phyloP scores from a whole-genome alignment of 2,329 filamentous ascomycete genomes.

The Diaporthe helianthi region DNA sequence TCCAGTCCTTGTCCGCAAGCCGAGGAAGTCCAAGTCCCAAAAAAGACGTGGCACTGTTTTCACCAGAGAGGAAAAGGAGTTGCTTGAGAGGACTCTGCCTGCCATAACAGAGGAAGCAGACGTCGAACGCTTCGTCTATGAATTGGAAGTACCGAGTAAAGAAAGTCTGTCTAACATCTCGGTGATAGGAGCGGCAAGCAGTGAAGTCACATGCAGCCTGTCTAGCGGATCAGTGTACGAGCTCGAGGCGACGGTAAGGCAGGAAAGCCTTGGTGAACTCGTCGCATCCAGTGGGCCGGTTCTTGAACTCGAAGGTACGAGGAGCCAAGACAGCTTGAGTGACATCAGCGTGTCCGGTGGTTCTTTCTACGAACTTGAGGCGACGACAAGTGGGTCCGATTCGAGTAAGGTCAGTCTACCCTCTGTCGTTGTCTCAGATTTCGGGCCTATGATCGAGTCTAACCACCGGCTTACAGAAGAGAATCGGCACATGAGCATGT shows the following conservation, averaged over 20 bases:
- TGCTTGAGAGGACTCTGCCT: background rate
- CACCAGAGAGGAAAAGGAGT: background rate
- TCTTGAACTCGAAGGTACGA: background rate
- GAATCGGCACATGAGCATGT: background rate
- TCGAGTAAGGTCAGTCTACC: background rate
- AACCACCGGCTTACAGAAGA: background rate
- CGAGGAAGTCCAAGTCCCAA: background rate
- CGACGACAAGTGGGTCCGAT: background rate
- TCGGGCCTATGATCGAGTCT: background rate
- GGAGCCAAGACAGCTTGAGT: background rate
- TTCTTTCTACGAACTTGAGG: constrained; percentile 5
- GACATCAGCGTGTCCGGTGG: background rate
- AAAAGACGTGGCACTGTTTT: background rate
- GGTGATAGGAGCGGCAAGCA: no score
- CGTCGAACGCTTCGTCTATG: background rate
- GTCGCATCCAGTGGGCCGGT: no score
- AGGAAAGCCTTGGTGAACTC: background rate
- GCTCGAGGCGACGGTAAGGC: background rate
- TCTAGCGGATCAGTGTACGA: background rate
- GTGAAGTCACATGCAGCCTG: no score
- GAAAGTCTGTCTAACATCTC: background rate
- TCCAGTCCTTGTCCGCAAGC: background rate
- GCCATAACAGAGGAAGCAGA: background rate
- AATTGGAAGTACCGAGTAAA: background rate
- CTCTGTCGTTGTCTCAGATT: background rate